Evolutionary conservation across 2,329 filamentous ascomycete genomes (phyloP), one percentile per base, ranked within the genome.

Genomic region (Plectosphaerella cucumerina): DNA sequence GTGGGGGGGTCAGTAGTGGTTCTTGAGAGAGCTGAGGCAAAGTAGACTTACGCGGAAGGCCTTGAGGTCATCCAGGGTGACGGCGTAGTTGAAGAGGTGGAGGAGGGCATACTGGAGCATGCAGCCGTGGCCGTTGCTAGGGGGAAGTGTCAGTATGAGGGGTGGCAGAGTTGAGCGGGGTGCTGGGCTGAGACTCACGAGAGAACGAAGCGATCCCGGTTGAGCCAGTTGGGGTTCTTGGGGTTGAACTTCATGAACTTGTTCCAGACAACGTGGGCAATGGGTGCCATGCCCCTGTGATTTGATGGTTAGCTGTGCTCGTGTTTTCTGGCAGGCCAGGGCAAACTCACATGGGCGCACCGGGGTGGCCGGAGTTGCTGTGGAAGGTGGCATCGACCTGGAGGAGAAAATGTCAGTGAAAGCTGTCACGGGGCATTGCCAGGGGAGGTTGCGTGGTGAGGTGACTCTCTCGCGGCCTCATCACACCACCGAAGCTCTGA

Each of bases 161-260:
- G n/a, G 34, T 18, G 22, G 10, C 14, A 34, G 43, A n/a, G n/a
- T 21, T 18, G 10, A 44, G 44, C 6, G 17, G 9, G 39, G 39
- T 18, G n/a, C 4, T n/a, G 4, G 39, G 44, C 26, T 47, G 42
- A 43, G 18, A 87, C 92, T 83, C 84, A 97, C 92, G 94, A 99
- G 71, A 99, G 91, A 57, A 99, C 91, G 69, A 99, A 99, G 73
- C 94, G 89, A 77, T 99, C 94, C 68, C 94, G 87, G 85, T 97
- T 97, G 65, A 94, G 67, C 92, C 92, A 99, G 59, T 90, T 81
- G 64, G 94, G 90, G 84, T 96, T 97, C 87, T 97, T 95, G 66
- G 94, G 94, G 87, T 97, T 99, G 84, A 97, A 99, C 72, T 78
- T 95, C 90, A 99, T 90, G 82, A 97, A 95, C 75, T 94, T 95